These are phyloP conservation scores for Ilyonectria destructans DNA, from an alignment of 2,329 filamentous ascomycete genomes.

Conservation along the genomic window DNA sequence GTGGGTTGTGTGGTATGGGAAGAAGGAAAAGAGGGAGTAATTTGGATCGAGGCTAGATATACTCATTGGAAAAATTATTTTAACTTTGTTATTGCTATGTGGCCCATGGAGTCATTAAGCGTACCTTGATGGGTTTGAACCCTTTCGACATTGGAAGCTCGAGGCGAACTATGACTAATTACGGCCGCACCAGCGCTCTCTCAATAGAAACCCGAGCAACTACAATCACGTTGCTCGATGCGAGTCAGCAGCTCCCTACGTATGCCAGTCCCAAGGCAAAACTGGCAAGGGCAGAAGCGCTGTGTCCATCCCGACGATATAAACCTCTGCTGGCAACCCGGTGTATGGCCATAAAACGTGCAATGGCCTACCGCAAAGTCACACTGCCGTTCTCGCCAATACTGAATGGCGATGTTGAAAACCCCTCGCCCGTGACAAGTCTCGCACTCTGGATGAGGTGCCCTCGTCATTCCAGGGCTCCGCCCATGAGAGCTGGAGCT, in stretches of 20 bases:
- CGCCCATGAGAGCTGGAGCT: background rate
- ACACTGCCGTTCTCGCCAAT: background rate
- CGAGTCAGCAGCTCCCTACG: background rate
- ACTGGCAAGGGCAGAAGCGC: background rate
- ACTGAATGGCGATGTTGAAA: background rate
- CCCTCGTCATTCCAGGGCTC: background rate
- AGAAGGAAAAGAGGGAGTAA: background rate
- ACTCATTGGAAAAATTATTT: background rate
- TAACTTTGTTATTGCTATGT: background rate
- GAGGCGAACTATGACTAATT: no score
- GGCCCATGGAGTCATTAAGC: background rate
- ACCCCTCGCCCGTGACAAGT: background rate
- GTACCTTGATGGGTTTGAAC: background rate
- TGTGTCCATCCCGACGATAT: background rate
- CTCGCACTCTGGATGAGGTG: background rate
- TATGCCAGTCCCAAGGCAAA: constrained; percentile 1
- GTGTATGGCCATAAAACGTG: background rate
- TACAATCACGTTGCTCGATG: background rate
- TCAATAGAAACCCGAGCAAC: background rate
- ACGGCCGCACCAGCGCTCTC: background rate
- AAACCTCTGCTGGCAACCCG: background rate
- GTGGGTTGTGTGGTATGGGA: constrained; percentile 3
- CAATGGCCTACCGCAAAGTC: background rate
- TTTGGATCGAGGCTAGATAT: background rate
- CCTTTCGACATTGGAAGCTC: background rate